phyloP scores from a whole-genome alignment of 352 stramenopile species.

The Phytophthora litchii region DNA sequence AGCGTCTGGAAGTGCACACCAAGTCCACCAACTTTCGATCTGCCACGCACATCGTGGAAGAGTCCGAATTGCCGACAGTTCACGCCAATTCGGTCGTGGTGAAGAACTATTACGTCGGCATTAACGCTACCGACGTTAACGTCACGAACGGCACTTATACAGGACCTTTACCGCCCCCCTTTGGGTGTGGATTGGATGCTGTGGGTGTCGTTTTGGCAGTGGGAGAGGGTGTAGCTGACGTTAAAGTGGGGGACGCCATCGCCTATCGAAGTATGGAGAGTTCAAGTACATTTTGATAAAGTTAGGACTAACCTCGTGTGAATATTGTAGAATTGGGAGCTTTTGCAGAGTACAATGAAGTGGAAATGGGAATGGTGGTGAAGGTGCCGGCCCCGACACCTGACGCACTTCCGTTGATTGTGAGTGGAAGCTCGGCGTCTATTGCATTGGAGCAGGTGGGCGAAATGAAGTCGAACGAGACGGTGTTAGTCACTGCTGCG shows the following conservation, averaged over 20 bases:
- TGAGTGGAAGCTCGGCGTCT: conserved; percentile 47
- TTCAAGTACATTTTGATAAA: not conserved
- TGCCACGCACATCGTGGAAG: conserved; percentile 42
- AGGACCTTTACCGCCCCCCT: conserved; percentile 35
- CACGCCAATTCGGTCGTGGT: conserved; percentile 38
- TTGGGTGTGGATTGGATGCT: conserved; percentile 50
- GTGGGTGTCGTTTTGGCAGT: conserved; percentile 47
- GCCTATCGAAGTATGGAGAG: conserved; percentile 42
- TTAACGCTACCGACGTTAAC: conserved; percentile 63
- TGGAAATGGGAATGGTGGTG: conserved; percentile 38
- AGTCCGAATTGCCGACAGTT: conserved; percentile 31
- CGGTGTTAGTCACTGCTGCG: conserved; percentile 58
- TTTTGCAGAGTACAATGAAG: conserved; percentile 58
- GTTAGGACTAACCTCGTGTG: not conserved
- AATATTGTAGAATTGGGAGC: conserved; percentile 41
- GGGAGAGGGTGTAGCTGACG: conserved; percentile 42
- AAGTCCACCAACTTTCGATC: conserved; percentile 49
- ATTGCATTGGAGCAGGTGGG: conserved; percentile 53
- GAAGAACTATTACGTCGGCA: conserved; percentile 51
- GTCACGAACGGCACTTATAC: conserved; percentile 58
- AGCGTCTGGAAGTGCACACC: conserved; percentile 49
- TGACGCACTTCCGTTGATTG: conserved; percentile 44
- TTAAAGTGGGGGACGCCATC: conserved; percentile 50
- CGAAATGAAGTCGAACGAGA: conserved; percentile 59
- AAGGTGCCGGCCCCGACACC: conserved; percentile 28